Conservation (phyloP, 345 rosid species). For the Salix brachista region DNA sequence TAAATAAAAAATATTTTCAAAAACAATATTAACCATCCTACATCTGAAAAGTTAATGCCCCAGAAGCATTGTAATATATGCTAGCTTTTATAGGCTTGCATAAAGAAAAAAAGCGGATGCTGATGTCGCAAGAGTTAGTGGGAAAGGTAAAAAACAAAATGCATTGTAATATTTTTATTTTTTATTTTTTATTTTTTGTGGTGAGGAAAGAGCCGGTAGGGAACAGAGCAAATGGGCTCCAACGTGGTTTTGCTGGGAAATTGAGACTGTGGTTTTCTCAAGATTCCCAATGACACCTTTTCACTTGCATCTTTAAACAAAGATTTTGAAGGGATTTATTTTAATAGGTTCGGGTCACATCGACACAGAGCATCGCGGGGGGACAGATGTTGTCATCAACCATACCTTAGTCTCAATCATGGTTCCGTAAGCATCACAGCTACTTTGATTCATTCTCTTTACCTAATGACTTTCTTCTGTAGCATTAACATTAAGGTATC, state of each 20-base stretch:
- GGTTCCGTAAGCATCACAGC: conserved; percentile 13
- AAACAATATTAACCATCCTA: no score
- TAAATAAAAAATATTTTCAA: no score
- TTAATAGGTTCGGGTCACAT: not conserved
- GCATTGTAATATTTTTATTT: no score
- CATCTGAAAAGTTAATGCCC: no score
- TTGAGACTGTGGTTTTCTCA: not conserved
- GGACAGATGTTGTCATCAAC: not conserved
- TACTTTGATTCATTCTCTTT: not conserved
- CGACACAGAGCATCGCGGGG: not conserved
- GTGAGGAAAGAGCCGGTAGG: no score
- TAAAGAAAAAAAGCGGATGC: not conserved
- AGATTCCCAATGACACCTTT: no score
- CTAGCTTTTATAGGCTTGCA: not conserved
- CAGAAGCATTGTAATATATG: no score
- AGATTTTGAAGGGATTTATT: not conserved
- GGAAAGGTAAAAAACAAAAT: not conserved
- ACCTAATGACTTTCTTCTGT: not conserved
- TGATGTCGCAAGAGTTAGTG: not conserved
- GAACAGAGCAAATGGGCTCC: conserved; percentile 1
- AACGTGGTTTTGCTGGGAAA: conserved; percentile 2
- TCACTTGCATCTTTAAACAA: not conserved
- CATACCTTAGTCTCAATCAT: conserved; percentile 12
- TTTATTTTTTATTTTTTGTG: not conserved
- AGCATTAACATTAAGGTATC: no score